Conservation (phyloP, 805 yeast species). For the Yarrowia divulgata region DNA sequence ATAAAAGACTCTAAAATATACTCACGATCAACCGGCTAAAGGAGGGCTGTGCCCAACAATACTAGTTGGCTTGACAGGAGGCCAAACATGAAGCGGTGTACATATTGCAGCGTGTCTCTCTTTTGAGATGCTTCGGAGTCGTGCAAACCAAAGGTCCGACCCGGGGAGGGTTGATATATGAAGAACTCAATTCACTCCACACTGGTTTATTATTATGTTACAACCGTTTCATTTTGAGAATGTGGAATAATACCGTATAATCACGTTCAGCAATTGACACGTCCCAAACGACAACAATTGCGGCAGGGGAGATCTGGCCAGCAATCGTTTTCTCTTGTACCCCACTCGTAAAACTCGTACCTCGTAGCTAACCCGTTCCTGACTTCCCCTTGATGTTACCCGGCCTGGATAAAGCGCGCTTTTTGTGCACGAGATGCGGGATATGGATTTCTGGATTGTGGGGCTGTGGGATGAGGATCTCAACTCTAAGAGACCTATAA, state of each 20-base stretch:
- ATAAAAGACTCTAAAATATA: conserved; percentile 19
- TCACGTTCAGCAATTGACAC: too few species aligned
- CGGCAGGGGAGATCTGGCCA: too few species aligned
- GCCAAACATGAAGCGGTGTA: not conserved
- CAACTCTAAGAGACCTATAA: conserved; percentile 9
- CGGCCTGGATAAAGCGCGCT: conserved; percentile 27
- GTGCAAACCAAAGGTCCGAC: not conserved
- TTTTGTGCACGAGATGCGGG: conserved; percentile 31
- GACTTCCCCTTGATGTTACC: conserved; percentile 7
- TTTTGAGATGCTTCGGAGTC: not conserved
- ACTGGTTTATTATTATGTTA: not conserved
- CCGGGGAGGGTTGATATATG: not conserved
- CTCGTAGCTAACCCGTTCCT: conserved; percentile 6
- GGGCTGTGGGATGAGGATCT: conserved; percentile 21
- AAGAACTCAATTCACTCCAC: conserved; percentile 8
- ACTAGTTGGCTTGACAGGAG: not conserved
- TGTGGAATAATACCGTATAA: too few species aligned
- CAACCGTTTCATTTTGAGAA: not conserved
- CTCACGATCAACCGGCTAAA: not conserved
- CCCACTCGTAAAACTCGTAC: too few species aligned
- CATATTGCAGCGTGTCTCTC: not conserved
- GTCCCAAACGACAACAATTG: too few species aligned
- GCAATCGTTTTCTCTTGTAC: too few species aligned
- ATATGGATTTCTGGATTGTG: conserved; percentile 4
- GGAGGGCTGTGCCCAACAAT: not conserved